Conservation (phyloP, 192 early-diverging fungal genomes). For the Piromyces finnis region DNA sequence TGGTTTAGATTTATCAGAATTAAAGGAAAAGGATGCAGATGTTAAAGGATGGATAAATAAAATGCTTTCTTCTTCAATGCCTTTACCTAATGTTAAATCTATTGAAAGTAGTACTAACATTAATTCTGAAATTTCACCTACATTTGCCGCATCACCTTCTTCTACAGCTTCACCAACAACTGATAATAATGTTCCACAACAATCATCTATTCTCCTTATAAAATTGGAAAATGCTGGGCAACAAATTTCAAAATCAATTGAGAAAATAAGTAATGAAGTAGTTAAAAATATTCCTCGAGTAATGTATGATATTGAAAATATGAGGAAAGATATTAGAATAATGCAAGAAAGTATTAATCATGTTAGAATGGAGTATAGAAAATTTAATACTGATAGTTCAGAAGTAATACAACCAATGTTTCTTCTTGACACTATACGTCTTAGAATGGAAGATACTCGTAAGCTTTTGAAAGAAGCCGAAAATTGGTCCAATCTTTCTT, state of each 20-base stretch:
- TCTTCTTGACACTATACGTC: slow-evolving; percentile 41
- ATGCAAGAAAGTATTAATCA: slow-evolving; percentile 20
- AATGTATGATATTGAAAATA: slow-evolving; percentile 36
- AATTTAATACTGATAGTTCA: slow-evolving; percentile 12
- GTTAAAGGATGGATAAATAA: slow-evolving; percentile 50
- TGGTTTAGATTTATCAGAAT: background rate
- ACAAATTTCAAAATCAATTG: slow-evolving; percentile 30
- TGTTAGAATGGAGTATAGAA: slow-evolving; percentile 22
- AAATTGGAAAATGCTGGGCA: slow-evolving; percentile 36
- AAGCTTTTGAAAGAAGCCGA: slow-evolving; percentile 50
- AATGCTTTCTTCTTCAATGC: slow-evolving; percentile 6
- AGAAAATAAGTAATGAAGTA: slow-evolving; percentile 28
- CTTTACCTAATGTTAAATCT: background rate
- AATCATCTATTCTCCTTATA: slow-evolving; percentile 27
- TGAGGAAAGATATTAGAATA: slow-evolving; percentile 25
- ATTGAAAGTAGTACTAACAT: background rate
- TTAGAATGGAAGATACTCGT: slow-evolving; percentile 44
- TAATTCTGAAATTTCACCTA: background rate
- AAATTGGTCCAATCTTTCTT: slow-evolving; percentile 56
- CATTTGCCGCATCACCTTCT: slow-evolving; percentile 5
- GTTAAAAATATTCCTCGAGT: slow-evolving; percentile 37
- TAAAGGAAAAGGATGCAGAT: slow-evolving; percentile 5
- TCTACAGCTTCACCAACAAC: background rate
- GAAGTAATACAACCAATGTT: slow-evolving; percentile 25
- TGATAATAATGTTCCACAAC: slow-evolving; percentile 7